phyloP scores from a whole-genome alignment of 2,329 filamentous ascomycete species.

The Sarocladiaceae sp. region DNA sequence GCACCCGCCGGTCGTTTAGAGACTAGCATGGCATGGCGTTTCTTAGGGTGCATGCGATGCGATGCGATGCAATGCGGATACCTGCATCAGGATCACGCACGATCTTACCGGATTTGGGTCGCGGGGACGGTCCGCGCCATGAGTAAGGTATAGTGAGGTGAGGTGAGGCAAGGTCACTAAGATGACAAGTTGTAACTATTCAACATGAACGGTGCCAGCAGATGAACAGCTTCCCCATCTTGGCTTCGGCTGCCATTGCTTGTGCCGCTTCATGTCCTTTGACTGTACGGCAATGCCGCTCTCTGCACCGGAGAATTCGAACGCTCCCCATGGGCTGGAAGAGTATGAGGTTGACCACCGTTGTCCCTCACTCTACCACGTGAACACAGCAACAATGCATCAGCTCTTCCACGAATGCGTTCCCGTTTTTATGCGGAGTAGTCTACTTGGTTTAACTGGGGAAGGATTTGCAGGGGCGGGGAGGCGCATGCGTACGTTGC shows the following conservation, averaged over 20 bases:
- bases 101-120: background rate
- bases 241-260: background rate
- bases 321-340: background rate
- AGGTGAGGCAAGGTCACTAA: too few species aligned
- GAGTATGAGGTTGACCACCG: too few species aligned
- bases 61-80: background rate
- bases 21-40: background rate
- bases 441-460: too few species aligned
- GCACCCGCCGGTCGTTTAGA: background rate
- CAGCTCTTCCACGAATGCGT: too few species aligned
- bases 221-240: background rate
- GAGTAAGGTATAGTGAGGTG: background rate
- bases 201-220: background rate
- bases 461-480: background rate
- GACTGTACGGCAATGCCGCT: background rate
- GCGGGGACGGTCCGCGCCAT: background rate
- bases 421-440: too few species aligned
- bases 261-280: background rate
- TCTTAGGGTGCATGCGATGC: background rate
- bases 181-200: too few species aligned
- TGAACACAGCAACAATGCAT: too few species aligned
- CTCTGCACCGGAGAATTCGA: background rate
- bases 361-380: too few species aligned
- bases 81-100: background rate
- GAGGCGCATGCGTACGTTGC: background rate